phyloP scores from a whole-genome alignment of 306 rosid genomes.

The Prunus padus region DNA sequence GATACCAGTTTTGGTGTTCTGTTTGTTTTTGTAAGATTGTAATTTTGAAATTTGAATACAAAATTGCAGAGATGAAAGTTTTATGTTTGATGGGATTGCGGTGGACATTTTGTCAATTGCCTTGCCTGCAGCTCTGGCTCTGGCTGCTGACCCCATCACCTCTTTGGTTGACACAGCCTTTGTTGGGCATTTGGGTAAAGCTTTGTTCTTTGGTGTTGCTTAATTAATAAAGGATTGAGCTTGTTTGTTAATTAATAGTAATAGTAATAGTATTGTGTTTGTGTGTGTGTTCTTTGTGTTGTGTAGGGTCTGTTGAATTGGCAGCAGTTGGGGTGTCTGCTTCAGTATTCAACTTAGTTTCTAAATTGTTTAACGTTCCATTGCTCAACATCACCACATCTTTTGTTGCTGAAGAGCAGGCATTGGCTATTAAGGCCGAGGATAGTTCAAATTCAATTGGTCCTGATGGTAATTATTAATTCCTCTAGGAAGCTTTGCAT shows the following conservation, averaged over 20 bases:
- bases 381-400: conserved; percentile 89
- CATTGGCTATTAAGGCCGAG: conserved; percentile 35
- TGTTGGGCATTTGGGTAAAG: conserved; percentile 87
- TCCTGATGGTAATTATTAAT: conserved; percentile 36
- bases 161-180: conserved; percentile 93
- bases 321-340: conserved; percentile 93
- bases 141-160: conserved; percentile 83
- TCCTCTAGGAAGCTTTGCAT: conserved; percentile 2
- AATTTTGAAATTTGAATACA: not conserved
- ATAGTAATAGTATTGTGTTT: no score
- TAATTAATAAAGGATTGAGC: not conserved
- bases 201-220: conserved; percentile 10
- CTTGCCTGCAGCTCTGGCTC: conserved; percentile 86
- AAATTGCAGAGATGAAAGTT: conserved; percentile 31
- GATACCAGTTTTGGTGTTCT: not conserved
- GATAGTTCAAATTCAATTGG: conserved; percentile 27
- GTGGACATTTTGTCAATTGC: conserved; percentile 81
- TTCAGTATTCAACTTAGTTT: conserved; percentile 78
- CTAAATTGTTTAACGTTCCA: conserved; percentile 77
- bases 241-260: not conserved
- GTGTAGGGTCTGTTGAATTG: conserved; percentile 80
- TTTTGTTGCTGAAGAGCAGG: conserved; percentile 92
- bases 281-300: conserved; percentile 3
- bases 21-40: not conserved
- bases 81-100: conserved; percentile 58